Percentiles rank a stretch among this genome's conserved stretches.
Conservation (phyloP, 2,329 filamentous ascomycete genomes). For the Colletotrichum plurivorum region DNA sequence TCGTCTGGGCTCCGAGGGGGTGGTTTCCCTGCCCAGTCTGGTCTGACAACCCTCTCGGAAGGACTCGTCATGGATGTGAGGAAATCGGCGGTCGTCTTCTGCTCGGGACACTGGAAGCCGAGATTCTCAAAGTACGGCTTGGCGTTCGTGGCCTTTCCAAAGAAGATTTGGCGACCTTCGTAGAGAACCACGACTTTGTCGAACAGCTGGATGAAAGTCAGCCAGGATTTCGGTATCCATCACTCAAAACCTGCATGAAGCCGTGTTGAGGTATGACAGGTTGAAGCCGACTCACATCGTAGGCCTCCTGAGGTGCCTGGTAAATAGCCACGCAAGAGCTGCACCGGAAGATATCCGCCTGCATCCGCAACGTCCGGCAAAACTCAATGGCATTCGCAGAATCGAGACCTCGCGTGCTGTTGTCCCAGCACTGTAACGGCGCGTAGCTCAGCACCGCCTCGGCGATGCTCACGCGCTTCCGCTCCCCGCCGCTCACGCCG, state of each 20-base stretch:
- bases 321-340: conserved; percentile 61
- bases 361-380: conserved; percentile 45
- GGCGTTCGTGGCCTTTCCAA: conserved; percentile 71
- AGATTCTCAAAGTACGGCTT: conserved; percentile 76
- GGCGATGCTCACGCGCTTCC: conserved; percentile 56
- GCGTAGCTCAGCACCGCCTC: conserved; percentile 49
- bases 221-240: not conserved
- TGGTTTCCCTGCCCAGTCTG: conserved; percentile 10
- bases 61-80: conserved; percentile 70
- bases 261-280: no score
- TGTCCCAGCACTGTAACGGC: conserved; percentile 54
- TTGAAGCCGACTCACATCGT: conserved; percentile 55
- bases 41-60: conserved; percentile 43
- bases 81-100: conserved; percentile 80
- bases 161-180: conserved; percentile 77
- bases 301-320: conserved; percentile 72
- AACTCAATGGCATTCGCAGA: conserved; percentile 36
- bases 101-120: conserved; percentile 71
- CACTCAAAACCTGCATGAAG: no score
- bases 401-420: conserved; percentile 64
- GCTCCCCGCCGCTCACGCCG: conserved; percentile 68
- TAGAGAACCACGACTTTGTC: conserved; percentile 78
- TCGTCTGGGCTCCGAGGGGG: conserved; percentile 32
- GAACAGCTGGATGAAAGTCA: conserved; percentile 58
- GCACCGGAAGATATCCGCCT: conserved; percentile 46